These are phyloP conservation scores for Syzygium jambos DNA, from an alignment of 345 rosid species.

Conservation along the genomic window DNA sequence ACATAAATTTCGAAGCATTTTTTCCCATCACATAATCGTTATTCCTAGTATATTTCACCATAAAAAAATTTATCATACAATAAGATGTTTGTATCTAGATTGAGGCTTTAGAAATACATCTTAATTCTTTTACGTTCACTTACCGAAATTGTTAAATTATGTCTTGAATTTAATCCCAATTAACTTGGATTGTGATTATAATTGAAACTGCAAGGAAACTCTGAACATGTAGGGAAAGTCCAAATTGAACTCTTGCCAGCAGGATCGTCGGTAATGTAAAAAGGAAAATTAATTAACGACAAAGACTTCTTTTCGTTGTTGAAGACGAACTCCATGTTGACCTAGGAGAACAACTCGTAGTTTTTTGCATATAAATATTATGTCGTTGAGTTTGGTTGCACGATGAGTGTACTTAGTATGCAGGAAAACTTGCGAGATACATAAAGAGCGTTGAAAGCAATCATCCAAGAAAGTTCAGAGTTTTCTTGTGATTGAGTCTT, in stretches of 20 bases:
- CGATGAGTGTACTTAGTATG: background rate
- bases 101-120: background rate
- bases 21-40: background rate
- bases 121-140: background rate
- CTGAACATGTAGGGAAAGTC: background rate
- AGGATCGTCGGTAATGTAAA: background rate
- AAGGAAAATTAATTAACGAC: background rate
- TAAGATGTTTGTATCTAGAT: background rate
- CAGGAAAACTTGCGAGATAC: background rate
- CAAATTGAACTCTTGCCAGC: background rate
- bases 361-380: background rate
- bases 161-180: background rate
- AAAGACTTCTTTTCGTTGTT: background rate
- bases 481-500: background rate
- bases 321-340: background rate
- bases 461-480: background rate
- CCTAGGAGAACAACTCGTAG: background rate
- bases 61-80: background rate
- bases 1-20: background rate
- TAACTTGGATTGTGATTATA: background rate
- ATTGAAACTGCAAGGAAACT: background rate
- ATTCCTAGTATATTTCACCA: background rate
- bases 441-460: background rate
- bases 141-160: background rate
- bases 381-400: background rate